These are phyloP conservation scores for Yamadazyma dendronema DNA, from an alignment of 1,139 yeast species.

Conservation along the genomic window DNA sequence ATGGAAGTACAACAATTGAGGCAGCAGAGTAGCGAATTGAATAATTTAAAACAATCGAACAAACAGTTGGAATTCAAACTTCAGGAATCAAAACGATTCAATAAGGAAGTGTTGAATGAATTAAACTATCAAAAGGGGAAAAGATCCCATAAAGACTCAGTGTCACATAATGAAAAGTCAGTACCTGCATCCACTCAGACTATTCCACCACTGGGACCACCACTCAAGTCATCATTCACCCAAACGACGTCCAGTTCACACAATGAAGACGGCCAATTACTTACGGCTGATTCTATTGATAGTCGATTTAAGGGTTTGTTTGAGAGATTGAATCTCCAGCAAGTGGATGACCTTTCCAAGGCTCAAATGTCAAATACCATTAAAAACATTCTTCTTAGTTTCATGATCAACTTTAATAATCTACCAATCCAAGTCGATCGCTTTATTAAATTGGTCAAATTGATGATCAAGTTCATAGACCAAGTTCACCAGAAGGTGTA, in stretches of 20 bases:
- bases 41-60: conserved; percentile 5
- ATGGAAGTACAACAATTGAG: conserved; percentile 4
- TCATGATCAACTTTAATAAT: conserved; percentile 27
- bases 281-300: conserved; percentile 12
- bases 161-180: too few species aligned
- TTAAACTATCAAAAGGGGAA: conserved; percentile 12
- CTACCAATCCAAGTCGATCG: conserved; percentile 25
- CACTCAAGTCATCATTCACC: too few species aligned
- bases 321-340: conserved; percentile 24
- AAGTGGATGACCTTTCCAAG: conserved; percentile 26
- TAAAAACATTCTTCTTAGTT: conserved; percentile 33
- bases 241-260: not conserved
- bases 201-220: too few species aligned
- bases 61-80: conserved; percentile 13
- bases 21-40: conserved; percentile 4
- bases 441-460: conserved; percentile 25
- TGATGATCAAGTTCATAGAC: conserved; percentile 28
- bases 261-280: not conserved
- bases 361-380: conserved; percentile 28
- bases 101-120: conserved; percentile 20
- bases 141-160: not conserved
- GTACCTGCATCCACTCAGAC: not conserved
- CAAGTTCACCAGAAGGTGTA: conserved; percentile 24
- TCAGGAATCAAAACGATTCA: conserved; percentile 13
- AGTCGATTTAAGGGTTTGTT: conserved; percentile 25